Evolutionary conservation across 768 basidiomycete genomes (phyloP).

Genomic region (Trametes cubensis): DNA sequence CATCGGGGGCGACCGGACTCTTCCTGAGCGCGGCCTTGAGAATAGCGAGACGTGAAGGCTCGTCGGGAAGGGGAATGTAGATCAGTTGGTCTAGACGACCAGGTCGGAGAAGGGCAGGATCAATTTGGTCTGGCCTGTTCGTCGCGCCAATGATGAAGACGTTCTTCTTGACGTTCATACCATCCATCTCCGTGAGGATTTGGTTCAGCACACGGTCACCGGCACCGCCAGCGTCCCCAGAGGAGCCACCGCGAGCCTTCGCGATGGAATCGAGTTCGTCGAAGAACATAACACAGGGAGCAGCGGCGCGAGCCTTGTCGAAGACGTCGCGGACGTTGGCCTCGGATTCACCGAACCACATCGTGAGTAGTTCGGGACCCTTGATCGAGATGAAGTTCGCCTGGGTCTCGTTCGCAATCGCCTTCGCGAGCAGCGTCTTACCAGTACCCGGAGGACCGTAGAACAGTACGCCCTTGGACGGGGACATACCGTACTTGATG

Average conservation of each 20-base stretch:
- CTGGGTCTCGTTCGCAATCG: constrained; percentile 99
- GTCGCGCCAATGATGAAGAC: constrained; percentile 98
- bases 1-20: constrained; percentile 80
- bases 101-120: constrained; percentile 89
- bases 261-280: constrained; percentile 99
- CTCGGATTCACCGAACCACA: constrained; percentile 99
- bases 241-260: constrained; percentile 86
- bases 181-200: constrained; percentile 97
- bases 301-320: constrained; percentile 98
- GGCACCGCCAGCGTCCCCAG: constrained; percentile 93
- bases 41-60: constrained; percentile 87
- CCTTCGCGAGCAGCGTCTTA: constrained; percentile 98
- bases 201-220: constrained; percentile 98
- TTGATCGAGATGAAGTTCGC: constrained; percentile 99
- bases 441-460: constrained; percentile 99
- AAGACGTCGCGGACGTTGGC: constrained; percentile 99
- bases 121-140: constrained; percentile 95
- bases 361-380: constrained; percentile 97
- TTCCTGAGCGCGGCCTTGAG: constrained; percentile 91
- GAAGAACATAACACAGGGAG: constrained; percentile 99
- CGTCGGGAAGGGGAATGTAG: constrained; percentile 98
- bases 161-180: constrained; percentile 98
- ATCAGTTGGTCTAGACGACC: constrained; percentile 99
- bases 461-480: constrained; percentile 99
- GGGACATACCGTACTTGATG: constrained; percentile 99